A percentile compares a stretch with the other conserved stretches of the same genome.
Evolutionary conservation across 208 protist genomes (phyloP).

Genomic region (Crithidia sp.): DNA sequence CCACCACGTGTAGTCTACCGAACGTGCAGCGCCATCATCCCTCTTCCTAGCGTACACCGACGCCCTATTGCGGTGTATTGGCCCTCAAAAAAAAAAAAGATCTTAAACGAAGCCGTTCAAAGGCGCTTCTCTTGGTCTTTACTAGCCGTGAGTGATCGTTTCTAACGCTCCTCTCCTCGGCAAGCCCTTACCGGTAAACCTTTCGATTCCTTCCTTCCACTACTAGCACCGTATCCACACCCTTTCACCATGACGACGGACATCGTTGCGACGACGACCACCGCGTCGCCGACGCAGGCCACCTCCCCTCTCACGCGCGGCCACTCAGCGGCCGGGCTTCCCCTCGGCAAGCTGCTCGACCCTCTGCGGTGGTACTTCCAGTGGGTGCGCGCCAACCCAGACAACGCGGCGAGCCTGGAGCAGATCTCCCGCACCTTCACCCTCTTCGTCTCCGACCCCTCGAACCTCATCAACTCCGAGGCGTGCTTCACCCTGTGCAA

Average conservation of each 20-base stretch:
- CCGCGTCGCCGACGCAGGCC: constrained; percentile 3
- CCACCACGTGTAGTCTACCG: no score
- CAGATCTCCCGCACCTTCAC: constrained; percentile 66
- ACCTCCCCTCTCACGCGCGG: neutral
- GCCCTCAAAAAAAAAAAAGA: neutral
- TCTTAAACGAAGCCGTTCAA: neutral
- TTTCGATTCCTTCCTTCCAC: no score
- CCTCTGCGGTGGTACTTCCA: constrained; percentile 58
- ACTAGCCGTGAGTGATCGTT: neutral
- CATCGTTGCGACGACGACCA: constrained; percentile 1
- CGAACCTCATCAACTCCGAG: constrained; percentile 72
- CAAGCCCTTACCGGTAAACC: neutral
- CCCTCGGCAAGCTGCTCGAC: constrained; percentile 32
- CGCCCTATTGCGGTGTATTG: neutral
- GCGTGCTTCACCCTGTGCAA: constrained; percentile 59
- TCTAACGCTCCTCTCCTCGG: neutral
- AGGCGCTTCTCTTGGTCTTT: neutral
- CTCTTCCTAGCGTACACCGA: neutral
- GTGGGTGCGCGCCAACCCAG: constrained; percentile 78
- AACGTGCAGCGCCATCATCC: no score
- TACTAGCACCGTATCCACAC: no score
- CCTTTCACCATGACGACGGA: neutral
- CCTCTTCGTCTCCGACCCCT: constrained; percentile 64
- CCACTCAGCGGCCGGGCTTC: neutral
- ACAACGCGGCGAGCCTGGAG: constrained; percentile 69